These are phyloP conservation scores for Dichomitus squalens DNA, from an alignment of 1,284 basidiomycete species.

Conservation along the genomic window DNA sequence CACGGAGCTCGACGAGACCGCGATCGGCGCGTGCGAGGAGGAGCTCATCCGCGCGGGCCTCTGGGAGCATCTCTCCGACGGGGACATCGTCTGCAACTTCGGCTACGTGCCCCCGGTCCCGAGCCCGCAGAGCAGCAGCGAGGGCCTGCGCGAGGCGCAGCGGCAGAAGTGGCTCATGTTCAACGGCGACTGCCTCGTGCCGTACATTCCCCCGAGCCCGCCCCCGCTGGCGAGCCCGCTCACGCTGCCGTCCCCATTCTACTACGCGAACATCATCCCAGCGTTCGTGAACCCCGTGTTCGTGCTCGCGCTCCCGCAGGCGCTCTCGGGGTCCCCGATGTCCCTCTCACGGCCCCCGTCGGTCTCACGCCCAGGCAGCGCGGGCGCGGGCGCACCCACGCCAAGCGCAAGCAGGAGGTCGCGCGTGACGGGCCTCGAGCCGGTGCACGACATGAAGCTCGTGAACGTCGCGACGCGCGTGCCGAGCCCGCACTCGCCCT, in stretches of 20 bases:
- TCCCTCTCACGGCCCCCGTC: not conserved
- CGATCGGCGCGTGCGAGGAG: slow-evolving; percentile 59
- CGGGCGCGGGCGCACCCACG: too few species aligned
- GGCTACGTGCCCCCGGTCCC: slow-evolving; percentile 57
- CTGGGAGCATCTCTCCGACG: slow-evolving; percentile 70
- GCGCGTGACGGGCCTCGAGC: slow-evolving; percentile 10
- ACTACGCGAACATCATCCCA: slow-evolving; percentile 69
- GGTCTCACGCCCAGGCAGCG: not conserved
- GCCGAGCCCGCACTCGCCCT: slow-evolving; percentile 57
- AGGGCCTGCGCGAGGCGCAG: slow-evolving; percentile 11
- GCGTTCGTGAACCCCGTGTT: slow-evolving; percentile 50
- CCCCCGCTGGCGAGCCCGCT: slow-evolving; percentile 58
- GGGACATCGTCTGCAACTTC: slow-evolving; percentile 77
- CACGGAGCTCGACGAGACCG: slow-evolving; percentile 48
- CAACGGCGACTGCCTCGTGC: slow-evolving; percentile 58
- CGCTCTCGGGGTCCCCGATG: slow-evolving; percentile 32
- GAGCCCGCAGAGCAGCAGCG: slow-evolving; percentile 1
- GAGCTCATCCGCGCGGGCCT: slow-evolving; percentile 64
- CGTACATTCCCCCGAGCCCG: slow-evolving; percentile 53
- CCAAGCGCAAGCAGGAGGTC: not conserved
- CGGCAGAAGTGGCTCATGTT: slow-evolving; percentile 64
- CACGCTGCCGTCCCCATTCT: slow-evolving; percentile 68
- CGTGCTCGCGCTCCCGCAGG: slow-evolving; percentile 41
- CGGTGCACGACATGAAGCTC: slow-evolving; percentile 39
- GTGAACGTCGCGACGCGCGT: slow-evolving; percentile 45